A percentile compares a stretch with the other conserved stretches of the same genome.
Evolutionary conservation across 2,329 filamentous ascomycete species (phyloP).

Genomic region (Pyrenochaeta sp.): DNA sequence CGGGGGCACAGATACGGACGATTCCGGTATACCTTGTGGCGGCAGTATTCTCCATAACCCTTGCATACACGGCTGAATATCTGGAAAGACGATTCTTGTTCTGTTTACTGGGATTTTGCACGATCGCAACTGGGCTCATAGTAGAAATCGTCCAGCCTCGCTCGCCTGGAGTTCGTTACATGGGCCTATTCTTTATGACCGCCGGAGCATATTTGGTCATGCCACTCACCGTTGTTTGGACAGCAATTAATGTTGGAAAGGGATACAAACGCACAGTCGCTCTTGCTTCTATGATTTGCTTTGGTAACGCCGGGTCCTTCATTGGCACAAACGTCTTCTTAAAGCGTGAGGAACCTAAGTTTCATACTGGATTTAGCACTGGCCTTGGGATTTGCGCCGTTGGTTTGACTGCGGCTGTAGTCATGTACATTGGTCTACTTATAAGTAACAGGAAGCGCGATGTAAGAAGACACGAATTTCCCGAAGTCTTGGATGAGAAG

Average conservation of each 20-base stretch:
- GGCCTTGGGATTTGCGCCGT: conserved; percentile 19
- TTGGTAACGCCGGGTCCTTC: conserved; percentile 63
- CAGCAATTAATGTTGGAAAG: conserved; percentile 56
- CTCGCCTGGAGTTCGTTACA: conserved; percentile 52
- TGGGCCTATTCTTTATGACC: conserved; percentile 61
- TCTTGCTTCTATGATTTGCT: conserved; percentile 18
- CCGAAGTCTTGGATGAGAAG: conserved; percentile 7
- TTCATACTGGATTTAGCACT: conserved; percentile 26
- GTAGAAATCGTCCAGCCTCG: conserved; percentile 53
- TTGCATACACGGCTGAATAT: conserved; percentile 27
- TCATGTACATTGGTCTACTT: conserved; percentile 54
- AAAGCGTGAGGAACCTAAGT: conserved; percentile 17
- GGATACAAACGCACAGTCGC: conserved; percentile 23
- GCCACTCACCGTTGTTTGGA: conserved; percentile 63
- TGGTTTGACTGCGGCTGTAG: conserved; percentile 36
- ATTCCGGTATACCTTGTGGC: conserved; percentile 40
- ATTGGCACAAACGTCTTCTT: conserved; percentile 50
- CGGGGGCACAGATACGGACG: conserved; percentile 43
- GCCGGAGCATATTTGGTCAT: conserved; percentile 63
- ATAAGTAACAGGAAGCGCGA: conserved; percentile 57
- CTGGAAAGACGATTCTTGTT: conserved; percentile 26
- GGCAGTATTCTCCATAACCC: conserved; percentile 15
- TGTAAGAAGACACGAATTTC: conserved; percentile 52
- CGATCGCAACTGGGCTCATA: conserved; percentile 57
- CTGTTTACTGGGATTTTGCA: conserved; percentile 22